A percentile compares a stretch with the other conserved stretches of the same genome.
Conservation (phyloP, 148 eudicot species). For the Cornus kousa region DNA sequence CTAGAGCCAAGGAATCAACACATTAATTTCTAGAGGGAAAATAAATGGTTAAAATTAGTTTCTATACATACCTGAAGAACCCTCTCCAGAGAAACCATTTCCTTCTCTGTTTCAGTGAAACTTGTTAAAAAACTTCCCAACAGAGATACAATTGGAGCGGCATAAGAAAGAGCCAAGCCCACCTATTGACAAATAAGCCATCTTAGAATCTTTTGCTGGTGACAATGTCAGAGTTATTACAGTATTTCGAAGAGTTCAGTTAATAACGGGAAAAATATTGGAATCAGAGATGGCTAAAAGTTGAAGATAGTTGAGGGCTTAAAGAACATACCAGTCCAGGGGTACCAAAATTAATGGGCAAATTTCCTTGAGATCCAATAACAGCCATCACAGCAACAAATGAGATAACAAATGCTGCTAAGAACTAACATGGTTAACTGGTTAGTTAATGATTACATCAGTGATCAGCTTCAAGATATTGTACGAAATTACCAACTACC, state of each 20-base stretch:
- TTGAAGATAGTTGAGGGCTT: neutral
- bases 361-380: slow-evolving; percentile 59
- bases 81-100: slow-evolving; percentile 97
- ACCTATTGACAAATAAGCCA: slow-evolving; percentile 47
- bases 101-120: slow-evolving; percentile 96
- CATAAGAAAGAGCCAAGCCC: slow-evolving; percentile 92
- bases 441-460: slow-evolving; percentile 18
- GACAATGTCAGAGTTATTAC: neutral
- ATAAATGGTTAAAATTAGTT: slow-evolving; percentile 3
- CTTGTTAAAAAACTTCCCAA: slow-evolving; percentile 89
- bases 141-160: slow-evolving; percentile 87
- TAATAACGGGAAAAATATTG: neutral
- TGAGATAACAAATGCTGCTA: slow-evolving; percentile 84
- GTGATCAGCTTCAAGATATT: slow-evolving; percentile 4
- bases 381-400: slow-evolving; percentile 83
- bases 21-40: neutral
- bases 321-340: slow-evolving; percentile 77
- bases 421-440: slow-evolving; percentile 43
- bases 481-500: neutral
- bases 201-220: slow-evolving; percentile 8
- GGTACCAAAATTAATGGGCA: slow-evolving; percentile 73
- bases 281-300: neutral
- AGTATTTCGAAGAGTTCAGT: neutral
- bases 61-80: slow-evolving; percentile 58
- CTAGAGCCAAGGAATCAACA: slow-evolving; percentile 35